Conservation (phyloP, 2,329 filamentous ascomycete species). For the Pezicula carpinea region DNA sequence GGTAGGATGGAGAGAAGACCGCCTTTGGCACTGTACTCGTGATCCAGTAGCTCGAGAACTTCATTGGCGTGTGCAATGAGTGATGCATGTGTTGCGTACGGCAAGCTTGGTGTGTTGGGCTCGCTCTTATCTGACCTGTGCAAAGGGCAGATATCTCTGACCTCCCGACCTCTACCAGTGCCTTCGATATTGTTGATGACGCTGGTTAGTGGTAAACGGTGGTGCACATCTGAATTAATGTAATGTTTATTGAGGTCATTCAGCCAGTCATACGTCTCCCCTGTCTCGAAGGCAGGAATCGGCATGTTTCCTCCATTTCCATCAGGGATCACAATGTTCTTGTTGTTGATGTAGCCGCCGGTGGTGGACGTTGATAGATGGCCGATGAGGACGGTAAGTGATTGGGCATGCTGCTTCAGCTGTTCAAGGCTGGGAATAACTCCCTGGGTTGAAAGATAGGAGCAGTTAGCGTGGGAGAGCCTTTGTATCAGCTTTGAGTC, state of each 20-base stretch:
- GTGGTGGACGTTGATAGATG: slow-evolving; percentile 37
- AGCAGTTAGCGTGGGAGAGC: slow-evolving; percentile 49
- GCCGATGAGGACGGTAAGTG: slow-evolving; percentile 48
- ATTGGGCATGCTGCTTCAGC: slow-evolving; percentile 56
- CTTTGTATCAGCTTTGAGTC: not conserved
- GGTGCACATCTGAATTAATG: slow-evolving; percentile 30
- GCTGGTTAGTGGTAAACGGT: slow-evolving; percentile 21
- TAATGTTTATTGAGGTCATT: slow-evolving; percentile 46
- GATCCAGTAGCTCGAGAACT: slow-evolving; percentile 55
- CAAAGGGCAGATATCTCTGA: slow-evolving; percentile 22
- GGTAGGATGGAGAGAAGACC: slow-evolving; percentile 53
- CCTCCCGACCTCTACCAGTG: not conserved
- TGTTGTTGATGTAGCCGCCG: slow-evolving; percentile 21
- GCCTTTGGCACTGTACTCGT: slow-evolving; percentile 51
- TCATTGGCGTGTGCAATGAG: slow-evolving; percentile 55
- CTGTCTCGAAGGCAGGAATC: slow-evolving; percentile 29
- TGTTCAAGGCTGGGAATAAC: slow-evolving; percentile 49
- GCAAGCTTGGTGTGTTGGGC: slow-evolving; percentile 12
- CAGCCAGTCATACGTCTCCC: slow-evolving; percentile 54
- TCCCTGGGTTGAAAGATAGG: slow-evolving; percentile 49
- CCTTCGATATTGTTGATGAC: slow-evolving; percentile 20
- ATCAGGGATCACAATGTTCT: slow-evolving; percentile 4
- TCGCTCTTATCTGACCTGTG: slow-evolving; percentile 7
- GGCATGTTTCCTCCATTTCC: not conserved
- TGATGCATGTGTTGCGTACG: slow-evolving; percentile 25